A percentile compares a stretch with the other conserved stretches of the same genome.
phyloP scores from a whole-genome alignment of 2,329 filamentous ascomycete genomes.

The Aspergillus japonicus region DNA sequence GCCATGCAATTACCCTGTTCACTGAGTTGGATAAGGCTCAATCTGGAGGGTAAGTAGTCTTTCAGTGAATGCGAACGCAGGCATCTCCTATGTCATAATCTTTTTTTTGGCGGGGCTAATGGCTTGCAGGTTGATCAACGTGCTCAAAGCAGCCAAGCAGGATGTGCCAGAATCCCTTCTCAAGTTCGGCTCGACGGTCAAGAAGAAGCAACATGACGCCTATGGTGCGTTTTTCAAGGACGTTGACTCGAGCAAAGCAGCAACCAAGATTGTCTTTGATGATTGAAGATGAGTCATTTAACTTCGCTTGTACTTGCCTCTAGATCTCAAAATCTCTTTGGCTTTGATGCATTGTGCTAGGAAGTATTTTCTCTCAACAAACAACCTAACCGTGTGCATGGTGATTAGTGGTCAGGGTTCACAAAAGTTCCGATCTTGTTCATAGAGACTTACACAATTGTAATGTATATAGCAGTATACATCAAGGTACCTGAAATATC shows the following conservation, averaged over 20 bases:
- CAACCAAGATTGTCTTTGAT: slow-evolving; percentile 92
- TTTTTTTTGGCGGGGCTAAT: slow-evolving; percentile 15
- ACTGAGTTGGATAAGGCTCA: slow-evolving; percentile 92
- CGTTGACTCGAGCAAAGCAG: slow-evolving; percentile 75
- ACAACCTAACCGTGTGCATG: slow-evolving; percentile 32
- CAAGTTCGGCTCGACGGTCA: slow-evolving; percentile 96
- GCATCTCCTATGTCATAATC: not conserved
- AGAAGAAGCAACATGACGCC: slow-evolving; percentile 95
- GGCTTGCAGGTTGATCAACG: slow-evolving; percentile 73
- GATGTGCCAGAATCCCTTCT: slow-evolving; percentile 83
- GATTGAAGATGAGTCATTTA: slow-evolving; percentile 32
- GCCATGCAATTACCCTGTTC: slow-evolving; percentile 88
- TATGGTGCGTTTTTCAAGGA: slow-evolving; percentile 97
- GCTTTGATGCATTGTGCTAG: slow-evolving; percentile 25
- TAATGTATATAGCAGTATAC: slow-evolving; percentile 53
- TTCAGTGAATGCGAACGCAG: not conserved
- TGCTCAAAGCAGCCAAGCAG: slow-evolving; percentile 90
- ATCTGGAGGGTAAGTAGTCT: slow-evolving; percentile 74
- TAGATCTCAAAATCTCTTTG: slow-evolving; percentile 19
- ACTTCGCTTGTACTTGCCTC: slow-evolving; percentile 20
- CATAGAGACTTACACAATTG: slow-evolving; percentile 59
- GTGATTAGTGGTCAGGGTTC: slow-evolving; percentile 14
- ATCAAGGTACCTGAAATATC: slow-evolving; percentile 49
- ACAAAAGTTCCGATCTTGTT: not conserved
- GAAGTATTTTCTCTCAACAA: slow-evolving; percentile 36